These are phyloP conservation scores for Fraxinus albicans DNA, from an alignment of 305 asterid species.

Conservation along the genomic window DNA sequence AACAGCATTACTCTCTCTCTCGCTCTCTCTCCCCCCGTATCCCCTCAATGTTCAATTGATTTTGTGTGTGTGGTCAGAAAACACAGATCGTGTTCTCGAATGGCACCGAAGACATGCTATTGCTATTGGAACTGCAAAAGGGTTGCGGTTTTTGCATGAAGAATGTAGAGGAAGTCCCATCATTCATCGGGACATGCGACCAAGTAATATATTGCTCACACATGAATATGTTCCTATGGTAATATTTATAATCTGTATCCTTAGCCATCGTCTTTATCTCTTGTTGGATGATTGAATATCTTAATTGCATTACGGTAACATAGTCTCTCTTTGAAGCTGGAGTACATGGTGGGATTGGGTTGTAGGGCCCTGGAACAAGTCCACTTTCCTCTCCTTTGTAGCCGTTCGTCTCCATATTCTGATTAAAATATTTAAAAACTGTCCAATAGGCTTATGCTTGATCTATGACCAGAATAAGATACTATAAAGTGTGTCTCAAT, in stretches of 20 bases:
- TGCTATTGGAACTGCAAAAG: constrained; percentile 78
- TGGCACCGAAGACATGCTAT: constrained; percentile 71
- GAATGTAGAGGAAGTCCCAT: constrained; percentile 91
- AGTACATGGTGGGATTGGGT: background rate
- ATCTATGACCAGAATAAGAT: background rate
- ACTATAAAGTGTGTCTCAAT: background rate
- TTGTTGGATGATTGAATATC: background rate
- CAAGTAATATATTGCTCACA: constrained; percentile 72
- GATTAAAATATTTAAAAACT: background rate
- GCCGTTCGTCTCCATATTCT: background rate
- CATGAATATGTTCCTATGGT: constrained; percentile 83
- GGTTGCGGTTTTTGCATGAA: constrained; percentile 72
- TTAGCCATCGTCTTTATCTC: background rate
- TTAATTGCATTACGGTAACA: background rate
- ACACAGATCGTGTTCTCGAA: constrained; percentile 44
- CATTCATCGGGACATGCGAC: constrained; percentile 75
- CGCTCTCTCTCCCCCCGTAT: background rate
- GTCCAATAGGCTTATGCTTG: background rate
- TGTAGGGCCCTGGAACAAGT: background rate
- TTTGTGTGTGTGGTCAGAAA: constrained; percentile 40
- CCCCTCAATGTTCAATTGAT: background rate
- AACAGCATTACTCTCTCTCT: constrained; percentile 3
- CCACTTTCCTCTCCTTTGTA: background rate
- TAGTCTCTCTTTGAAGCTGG: background rate
- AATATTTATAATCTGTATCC: constrained; percentile 10